phyloP scores from a whole-genome alignment of 1,284 basidiomycete species.

The Takashimella tepidaria region DNA sequence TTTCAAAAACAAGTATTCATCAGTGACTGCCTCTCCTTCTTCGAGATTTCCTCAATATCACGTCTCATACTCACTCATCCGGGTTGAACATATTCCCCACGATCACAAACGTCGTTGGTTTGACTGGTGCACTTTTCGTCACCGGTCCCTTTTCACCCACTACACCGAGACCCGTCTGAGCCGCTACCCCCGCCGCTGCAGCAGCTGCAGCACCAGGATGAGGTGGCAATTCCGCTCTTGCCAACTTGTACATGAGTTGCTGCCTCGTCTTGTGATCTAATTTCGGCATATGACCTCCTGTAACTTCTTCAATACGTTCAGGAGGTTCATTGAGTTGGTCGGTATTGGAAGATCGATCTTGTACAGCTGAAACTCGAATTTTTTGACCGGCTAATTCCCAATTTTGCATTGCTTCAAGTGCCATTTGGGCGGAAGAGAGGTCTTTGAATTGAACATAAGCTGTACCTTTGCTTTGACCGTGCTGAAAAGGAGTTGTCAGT shows the following conservation, averaged over 20 bases:
- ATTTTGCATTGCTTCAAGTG: slow-evolving; percentile 95
- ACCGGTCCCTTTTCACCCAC: not conserved
- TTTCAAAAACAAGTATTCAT: no score
- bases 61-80: slow-evolving; percentile 75
- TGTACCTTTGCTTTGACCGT: slow-evolving; percentile 94
- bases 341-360: slow-evolving; percentile 74
- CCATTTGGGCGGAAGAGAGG: slow-evolving; percentile 87
- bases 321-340: slow-evolving; percentile 20
- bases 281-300: not conserved
- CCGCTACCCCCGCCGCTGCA: not conserved
- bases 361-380: slow-evolving; percentile 80
- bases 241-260: slow-evolving; percentile 98
- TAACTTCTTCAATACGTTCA: slow-evolving; percentile 25
- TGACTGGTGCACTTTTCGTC: no score
- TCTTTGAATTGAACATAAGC: slow-evolving; percentile 96
- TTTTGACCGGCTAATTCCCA: slow-evolving; percentile 93
- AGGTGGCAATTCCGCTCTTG: slow-evolving; percentile 54
- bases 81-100: slow-evolving; percentile 96
- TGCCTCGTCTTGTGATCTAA: slow-evolving; percentile 84
- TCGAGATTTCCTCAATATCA: no score
- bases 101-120: slow-evolving; percentile 70
- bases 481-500: slow-evolving; percentile 50
- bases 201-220: not conserved
- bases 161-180: not conserved
- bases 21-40: no score